These are phyloP conservation scores for Lodderomyces pseudojiufengensis DNA, from an alignment of 1,139 yeast species.

Conservation along the genomic window DNA sequence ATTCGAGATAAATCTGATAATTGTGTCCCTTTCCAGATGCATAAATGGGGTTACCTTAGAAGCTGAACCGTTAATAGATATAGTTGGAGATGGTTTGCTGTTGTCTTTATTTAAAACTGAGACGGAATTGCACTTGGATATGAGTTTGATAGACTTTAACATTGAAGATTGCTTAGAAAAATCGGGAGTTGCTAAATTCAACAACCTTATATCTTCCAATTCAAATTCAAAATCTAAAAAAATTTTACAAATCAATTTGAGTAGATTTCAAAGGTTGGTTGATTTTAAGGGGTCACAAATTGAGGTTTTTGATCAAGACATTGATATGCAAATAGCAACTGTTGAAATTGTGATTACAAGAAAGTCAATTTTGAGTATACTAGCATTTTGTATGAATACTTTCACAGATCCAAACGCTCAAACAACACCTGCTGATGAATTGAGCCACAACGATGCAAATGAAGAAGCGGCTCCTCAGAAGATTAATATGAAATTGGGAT, in stretches of 20 bases:
- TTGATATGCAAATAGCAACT: conserved; percentile 75
- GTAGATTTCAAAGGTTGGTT: conserved; percentile 60
- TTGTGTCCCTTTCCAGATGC: conserved; percentile 66
- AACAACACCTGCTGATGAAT: conserved; percentile 61
- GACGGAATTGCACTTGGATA: conserved; percentile 61
- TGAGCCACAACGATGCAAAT: conserved; percentile 59
- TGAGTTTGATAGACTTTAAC: conserved; percentile 60
- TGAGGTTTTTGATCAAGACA: conserved; percentile 75
- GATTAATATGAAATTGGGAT: conserved; percentile 62
- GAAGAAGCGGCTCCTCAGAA: conserved; percentile 64
- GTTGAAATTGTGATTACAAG: conserved; percentile 74
- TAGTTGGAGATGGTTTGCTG: conserved; percentile 63
- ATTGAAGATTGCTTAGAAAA: conserved; percentile 74
- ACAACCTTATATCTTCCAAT: conserved; percentile 68
- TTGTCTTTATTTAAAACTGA: conserved; percentile 60
- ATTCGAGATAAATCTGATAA: conserved; percentile 62
- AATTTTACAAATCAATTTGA: conserved; percentile 61
- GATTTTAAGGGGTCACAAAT: conserved; percentile 52
- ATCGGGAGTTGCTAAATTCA: conserved; percentile 60
- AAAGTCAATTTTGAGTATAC: conserved; percentile 68
- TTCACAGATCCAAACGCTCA: conserved; percentile 79
- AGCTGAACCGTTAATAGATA: conserved; percentile 67
- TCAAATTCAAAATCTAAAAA: conserved; percentile 35
- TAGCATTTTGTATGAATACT: conserved; percentile 81
- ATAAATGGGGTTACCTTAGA: conserved; percentile 55